Percentiles rank a stretch among this genome's conserved stretches.
Conservation (phyloP, 2,329 filamentous ascomycete species). For the Xylariaceae sp. region DNA sequence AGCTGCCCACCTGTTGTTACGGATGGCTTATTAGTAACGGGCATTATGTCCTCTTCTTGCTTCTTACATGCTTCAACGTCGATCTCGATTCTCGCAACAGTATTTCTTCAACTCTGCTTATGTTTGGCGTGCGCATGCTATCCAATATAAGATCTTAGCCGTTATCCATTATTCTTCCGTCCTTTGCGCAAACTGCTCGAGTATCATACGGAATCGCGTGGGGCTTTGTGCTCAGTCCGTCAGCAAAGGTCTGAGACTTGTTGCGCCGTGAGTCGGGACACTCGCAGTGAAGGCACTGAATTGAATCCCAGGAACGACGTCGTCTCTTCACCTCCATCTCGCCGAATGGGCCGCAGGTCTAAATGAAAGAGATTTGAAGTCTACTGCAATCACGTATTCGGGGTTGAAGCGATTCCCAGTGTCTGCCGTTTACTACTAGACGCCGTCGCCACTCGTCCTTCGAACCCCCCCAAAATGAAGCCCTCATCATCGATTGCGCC, state of each 20-base stretch:
- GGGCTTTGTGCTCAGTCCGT: conserved; percentile 27
- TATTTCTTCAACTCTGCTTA: neutral
- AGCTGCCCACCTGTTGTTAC: too few relatives aligned
- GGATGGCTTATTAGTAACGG: too few relatives aligned
- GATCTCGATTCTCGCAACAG: conserved; percentile 1
- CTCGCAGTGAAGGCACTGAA: neutral
- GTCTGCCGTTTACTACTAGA: neutral
- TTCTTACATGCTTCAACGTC: conserved; percentile 9
- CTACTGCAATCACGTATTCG: neutral
- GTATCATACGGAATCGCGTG: conserved; percentile 1
- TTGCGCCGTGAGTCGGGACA: conserved; percentile 6
- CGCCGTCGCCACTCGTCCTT: conserved; percentile 1
- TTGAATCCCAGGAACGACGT: conserved; percentile 4
- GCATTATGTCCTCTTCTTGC: neutral
- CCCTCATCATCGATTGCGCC: conserved; percentile 41
- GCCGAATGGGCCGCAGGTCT: neutral
- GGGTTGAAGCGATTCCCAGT: neutral
- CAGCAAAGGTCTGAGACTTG: conserved; percentile 15
- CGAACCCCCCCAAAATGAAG: conserved; percentile 37
- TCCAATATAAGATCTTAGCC: neutral
- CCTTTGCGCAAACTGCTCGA: conserved; percentile 1
- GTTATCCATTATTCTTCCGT: neutral
- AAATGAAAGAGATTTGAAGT: neutral
- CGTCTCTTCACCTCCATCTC: neutral
- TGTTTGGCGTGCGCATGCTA: neutral